Evolutionary conservation across 148 eudicot species (phyloP).

Genomic region (Fagopyrum tataricum): DNA sequence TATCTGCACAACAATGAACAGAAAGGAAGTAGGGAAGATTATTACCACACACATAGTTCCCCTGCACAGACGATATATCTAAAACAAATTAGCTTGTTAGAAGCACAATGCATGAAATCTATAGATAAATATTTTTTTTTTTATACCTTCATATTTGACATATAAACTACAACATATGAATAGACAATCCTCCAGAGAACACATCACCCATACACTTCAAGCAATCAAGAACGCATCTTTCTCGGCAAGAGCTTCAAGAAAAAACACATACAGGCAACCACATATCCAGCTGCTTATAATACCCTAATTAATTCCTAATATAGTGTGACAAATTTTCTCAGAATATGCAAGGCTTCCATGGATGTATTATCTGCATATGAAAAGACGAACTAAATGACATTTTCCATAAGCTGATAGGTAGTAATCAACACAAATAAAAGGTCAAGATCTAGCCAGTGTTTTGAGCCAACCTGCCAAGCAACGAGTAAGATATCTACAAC

Average conservation of each 20-base stretch:
- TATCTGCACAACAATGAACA: not conserved
- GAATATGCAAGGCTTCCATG: constrained; percentile 43
- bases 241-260: no score
- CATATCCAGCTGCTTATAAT: no score
- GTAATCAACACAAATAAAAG: not conserved
- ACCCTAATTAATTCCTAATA: no score
- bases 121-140: no score
- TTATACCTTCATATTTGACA: not conserved
- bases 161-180: constrained; percentile 42
- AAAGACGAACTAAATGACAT: not conserved
- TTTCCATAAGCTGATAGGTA: not conserved
- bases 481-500: constrained; percentile 64
- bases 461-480: constrained; percentile 38
- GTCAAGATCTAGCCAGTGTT: constrained; percentile 41
- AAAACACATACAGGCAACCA: no score
- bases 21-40: not conserved
- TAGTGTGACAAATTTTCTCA: constrained; percentile 36
- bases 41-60: constrained; percentile 59
- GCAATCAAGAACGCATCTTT: no score
- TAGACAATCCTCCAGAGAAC: constrained; percentile 29
- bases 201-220: no score
- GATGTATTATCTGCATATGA: constrained; percentile 52
- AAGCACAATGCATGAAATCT: no score
- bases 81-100: constrained; percentile 62
- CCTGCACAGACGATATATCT: constrained; percentile 30